Base-by-base conservation (phyloP, 352 stramenopile species). In the Pilasporangium apinafurcum region DNA sequence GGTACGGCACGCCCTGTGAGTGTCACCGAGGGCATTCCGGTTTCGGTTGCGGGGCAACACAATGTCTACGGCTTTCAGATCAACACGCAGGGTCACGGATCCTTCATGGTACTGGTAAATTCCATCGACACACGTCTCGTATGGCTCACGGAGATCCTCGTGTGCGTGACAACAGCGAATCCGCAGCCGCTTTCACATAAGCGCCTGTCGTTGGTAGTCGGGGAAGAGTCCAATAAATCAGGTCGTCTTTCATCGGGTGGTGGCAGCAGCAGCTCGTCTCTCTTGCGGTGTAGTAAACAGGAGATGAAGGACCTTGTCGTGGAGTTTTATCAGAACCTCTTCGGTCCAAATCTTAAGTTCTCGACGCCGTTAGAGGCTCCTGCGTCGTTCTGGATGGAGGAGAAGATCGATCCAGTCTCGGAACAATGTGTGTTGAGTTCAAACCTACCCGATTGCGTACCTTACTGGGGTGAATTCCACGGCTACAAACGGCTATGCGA, bases 401-500 rank as follows among this genome's bases (percentile, higher is more conserved):
- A 85, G 46, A 86, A 86, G 56, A 90, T 87, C 36, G 75, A 91
- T 16, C 64, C 71, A 1, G 70, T 91, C 25, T 71, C 70, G 20
- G 71, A 86, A 21, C 58, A 56, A 22, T 88, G 75, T 22, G 75
- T 93, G 26, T 40, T 93, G 44, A 91, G 82, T 55, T 93, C 82
- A 5, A 93, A 93, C 60, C 44, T 93, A 41, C 82, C 82, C 0
- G 75, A 89, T 41, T 87, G 74, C 22, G 82, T 93, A 49, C 82
- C 82, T 22, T 93, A 88, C 51, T 93, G 82, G 82, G 82, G 82
- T 26, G 82, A 93, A 45, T 93, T 92, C 56, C 82, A 93, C 40
- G 82, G 82, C 8, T 88, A 90, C 79, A 84, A 91, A 57, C 79
- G 82, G 7, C 43, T 93, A 32, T 86, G 80, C 38, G 79, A 93